These are phyloP conservation scores for Alternaria triticimaculans DNA, from an alignment of 2,329 filamentous ascomycete species.

Conservation along the genomic window DNA sequence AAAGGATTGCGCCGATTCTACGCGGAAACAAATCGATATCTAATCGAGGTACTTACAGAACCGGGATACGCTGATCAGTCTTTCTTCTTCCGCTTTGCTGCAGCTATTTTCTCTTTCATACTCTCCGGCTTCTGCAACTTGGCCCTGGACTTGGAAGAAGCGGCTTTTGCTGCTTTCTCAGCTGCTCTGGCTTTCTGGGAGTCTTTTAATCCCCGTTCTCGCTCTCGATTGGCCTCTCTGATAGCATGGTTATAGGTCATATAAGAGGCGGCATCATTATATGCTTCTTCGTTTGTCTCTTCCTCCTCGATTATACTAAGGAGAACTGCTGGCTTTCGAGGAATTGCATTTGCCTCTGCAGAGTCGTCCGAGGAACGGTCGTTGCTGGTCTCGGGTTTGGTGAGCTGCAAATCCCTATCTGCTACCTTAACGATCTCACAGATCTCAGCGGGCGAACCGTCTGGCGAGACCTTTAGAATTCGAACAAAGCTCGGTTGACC, in stretches of 20 bases:
- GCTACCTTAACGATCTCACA: neutral
- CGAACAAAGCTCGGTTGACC: neutral
- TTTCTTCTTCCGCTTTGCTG: neutral
- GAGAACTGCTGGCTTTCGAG: neutral
- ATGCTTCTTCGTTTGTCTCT: neutral
- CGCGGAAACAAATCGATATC: neutral
- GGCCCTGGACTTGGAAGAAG: neutral
- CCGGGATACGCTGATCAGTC: accelerated
- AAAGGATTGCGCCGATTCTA: neutral
- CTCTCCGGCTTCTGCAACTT: neutral
- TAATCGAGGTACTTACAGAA: neutral
- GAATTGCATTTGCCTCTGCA: neutral
- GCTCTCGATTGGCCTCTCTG: too few species aligned
- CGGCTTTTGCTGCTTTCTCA: neutral
- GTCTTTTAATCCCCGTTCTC: neutral
- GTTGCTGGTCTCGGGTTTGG: neutral
- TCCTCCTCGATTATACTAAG: neutral
- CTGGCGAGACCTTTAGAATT: neutral
- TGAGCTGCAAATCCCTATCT: neutral
- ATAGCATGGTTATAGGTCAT: neutral
- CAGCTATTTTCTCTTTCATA: neutral
- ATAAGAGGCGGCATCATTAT: neutral
- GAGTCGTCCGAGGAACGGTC: neutral
- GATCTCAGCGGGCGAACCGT: neutral
- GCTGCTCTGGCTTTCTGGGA: neutral